These are phyloP conservation scores for Phalaenopsis equestris DNA, from an alignment of 106 monocot species.

Conservation along the genomic window DNA sequence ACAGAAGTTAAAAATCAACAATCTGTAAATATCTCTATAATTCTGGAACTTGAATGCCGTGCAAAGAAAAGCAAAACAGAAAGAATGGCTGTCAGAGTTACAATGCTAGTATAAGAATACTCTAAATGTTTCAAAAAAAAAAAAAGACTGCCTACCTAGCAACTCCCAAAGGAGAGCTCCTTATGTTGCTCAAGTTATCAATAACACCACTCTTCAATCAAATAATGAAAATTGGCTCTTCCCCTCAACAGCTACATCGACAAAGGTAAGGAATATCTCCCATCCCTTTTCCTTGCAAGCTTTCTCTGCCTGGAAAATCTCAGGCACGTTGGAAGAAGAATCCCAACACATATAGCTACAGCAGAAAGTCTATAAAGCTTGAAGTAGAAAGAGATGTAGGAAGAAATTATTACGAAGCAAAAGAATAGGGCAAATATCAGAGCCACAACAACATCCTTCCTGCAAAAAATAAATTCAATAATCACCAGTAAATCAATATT, in stretches of 20 bases:
- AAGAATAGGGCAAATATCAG: constrained; percentile 1
- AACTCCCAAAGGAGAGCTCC: neutral
- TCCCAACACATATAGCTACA: neutral
- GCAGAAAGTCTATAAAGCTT: neutral
- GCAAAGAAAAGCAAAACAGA: neutral
- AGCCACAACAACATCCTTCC: constrained; percentile 3
- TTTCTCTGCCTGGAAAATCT: constrained; percentile 3
- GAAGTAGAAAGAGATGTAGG: neutral
- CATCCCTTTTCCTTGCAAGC: constrained; percentile 3
- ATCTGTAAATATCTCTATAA: neutral
- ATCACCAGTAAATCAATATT: neutral
- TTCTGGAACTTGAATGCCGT: neutral
- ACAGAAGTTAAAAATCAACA: neutral
- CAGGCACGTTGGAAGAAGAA: constrained; percentile 7
- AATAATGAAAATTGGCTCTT: neutral
- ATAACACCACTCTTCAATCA: neutral
- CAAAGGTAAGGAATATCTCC: constrained; percentile 2
- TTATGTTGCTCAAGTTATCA: neutral
- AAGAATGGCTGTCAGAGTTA: neutral
- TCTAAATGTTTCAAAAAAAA: neutral
- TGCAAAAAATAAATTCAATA: constrained; percentile 1
- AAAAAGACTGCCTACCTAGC: neutral
- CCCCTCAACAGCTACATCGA: neutral
- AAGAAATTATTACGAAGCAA: constrained; percentile 6
- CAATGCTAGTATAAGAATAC: neutral